Evolutionary conservation across 495 filamentous ascomycete genomes (phyloP).

Genomic region (Tuber indicum): DNA sequence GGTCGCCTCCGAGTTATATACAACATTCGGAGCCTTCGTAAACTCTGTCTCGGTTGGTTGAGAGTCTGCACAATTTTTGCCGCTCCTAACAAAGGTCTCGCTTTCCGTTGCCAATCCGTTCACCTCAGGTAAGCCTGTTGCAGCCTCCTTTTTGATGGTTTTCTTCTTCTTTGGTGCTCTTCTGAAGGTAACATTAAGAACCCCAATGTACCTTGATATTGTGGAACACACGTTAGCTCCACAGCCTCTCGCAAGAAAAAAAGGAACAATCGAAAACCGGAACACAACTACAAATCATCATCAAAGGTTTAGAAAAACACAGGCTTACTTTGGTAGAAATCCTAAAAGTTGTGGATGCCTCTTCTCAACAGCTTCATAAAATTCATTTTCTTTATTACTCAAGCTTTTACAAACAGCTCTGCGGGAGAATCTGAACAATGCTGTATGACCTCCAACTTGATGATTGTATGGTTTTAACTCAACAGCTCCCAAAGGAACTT

Average conservation of each 20-base stretch:
- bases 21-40: conserved; percentile 23
- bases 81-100: background rate
- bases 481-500: conserved; percentile 75
- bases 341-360: conserved; percentile 80
- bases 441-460: conserved; percentile 94
- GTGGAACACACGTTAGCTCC: conserved; percentile 43
- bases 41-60: conserved; percentile 15
- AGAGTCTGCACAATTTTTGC: conserved; percentile 12
- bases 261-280: conserved; percentile 11
- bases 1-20: conserved; percentile 32
- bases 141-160: conserved; percentile 25
- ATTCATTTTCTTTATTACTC: conserved; percentile 95
- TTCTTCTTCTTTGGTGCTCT: conserved; percentile 58
- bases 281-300: background rate
- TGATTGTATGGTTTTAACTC: conserved; percentile 95
- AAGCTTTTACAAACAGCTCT: conserved; percentile 96
- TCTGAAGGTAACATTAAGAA: conserved; percentile 93
- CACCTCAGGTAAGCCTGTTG: conserved; percentile 12
- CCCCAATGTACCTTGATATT: conserved; percentile 77
- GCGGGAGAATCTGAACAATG: conserved; percentile 88
- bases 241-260: conserved; percentile 28
- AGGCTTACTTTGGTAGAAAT: conserved; percentile 82
- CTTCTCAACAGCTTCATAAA: conserved; percentile 91
- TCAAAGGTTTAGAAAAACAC: conserved; percentile 24
- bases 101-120: conserved; percentile 9